phyloP scores from a whole-genome alignment of 306 rosid species.

The Fragaria ananassa region DNA sequence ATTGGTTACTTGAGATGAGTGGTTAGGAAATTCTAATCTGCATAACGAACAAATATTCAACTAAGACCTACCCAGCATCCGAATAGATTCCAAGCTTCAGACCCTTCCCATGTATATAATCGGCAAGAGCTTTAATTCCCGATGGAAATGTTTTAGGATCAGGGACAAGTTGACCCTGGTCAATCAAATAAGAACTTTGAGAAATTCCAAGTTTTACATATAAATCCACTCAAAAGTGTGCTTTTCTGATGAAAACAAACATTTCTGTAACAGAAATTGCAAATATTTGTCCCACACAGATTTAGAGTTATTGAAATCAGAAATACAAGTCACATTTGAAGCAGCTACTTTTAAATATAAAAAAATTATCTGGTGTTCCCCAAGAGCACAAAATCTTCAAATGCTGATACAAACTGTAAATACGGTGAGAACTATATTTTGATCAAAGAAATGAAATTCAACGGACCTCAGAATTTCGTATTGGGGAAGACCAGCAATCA shows the following conservation, averaged over 20 bases:
- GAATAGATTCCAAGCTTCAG: conserved; percentile 95
- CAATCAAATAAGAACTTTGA: conserved; percentile 33
- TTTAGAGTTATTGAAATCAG: background rate
- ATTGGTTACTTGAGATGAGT: conserved; percentile 24
- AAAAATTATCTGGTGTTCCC: background rate
- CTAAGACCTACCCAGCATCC: conserved; percentile 82
- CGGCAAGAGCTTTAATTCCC: conserved; percentile 89
- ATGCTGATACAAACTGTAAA: background rate
- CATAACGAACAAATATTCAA: conserved; percentile 17
- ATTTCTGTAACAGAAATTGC: background rate
- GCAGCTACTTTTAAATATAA: conserved; percentile 3
- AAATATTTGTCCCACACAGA: background rate
- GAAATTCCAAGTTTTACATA: conserved; percentile 12
- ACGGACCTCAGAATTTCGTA: conserved; percentile 58
- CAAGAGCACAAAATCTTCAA: conserved; percentile 11
- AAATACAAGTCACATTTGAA: background rate
- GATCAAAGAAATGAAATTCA: conserved; percentile 18
- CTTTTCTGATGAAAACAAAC: background rate
- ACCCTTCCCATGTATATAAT: conserved; percentile 80
- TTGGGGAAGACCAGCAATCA: conserved; percentile 78
- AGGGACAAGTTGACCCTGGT: conserved; percentile 73
- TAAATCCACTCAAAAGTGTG: background rate
- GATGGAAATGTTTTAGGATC: conserved; percentile 72
- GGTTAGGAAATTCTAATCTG: conserved; percentile 17
- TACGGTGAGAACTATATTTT: background rate